Conservation (phyloP, 129 eudicot species). For the Tanacetum coccineum region DNA sequence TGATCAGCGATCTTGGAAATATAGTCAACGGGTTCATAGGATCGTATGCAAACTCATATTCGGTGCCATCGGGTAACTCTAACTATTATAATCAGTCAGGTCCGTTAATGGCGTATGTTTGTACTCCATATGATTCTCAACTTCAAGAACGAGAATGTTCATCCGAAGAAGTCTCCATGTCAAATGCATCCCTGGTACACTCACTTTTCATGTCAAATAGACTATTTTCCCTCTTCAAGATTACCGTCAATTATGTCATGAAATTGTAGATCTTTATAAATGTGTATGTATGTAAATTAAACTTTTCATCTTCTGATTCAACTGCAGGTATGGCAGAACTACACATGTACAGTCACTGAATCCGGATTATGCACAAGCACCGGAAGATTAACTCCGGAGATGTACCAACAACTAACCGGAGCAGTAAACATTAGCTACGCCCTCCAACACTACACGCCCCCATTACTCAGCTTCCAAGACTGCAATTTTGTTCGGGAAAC, state of each 20-base stretch:
- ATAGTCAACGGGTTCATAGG: constrained; percentile 64
- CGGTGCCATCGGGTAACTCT: constrained; percentile 38
- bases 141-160: constrained; percentile 71
- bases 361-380: constrained; percentile 52
- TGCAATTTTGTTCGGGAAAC: constrained; percentile 84
- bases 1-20: constrained; percentile 51
- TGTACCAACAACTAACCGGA: constrained; percentile 57
- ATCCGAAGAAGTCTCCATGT: constrained; percentile 56
- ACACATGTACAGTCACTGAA: constrained; percentile 53
- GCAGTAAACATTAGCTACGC: constrained; percentile 80
- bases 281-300: background rate
- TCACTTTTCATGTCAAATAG: constrained; percentile 7
- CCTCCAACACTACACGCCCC: constrained; percentile 72
- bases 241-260: background rate
- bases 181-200: constrained; percentile 74
- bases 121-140: constrained; percentile 70
- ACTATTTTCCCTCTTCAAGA: background rate
- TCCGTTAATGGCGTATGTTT: constrained; percentile 69
- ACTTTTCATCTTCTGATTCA: background rate
- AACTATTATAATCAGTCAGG: constrained; percentile 85
- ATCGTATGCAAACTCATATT: constrained; percentile 68
- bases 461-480: constrained; percentile 73
- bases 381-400: constrained; percentile 76
- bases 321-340: constrained; percentile 79
- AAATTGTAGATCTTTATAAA: background rate